Evolutionary conservation across 2,329 filamentous ascomycete genomes (phyloP).

Genomic region (Apiospora phragmitis): DNA sequence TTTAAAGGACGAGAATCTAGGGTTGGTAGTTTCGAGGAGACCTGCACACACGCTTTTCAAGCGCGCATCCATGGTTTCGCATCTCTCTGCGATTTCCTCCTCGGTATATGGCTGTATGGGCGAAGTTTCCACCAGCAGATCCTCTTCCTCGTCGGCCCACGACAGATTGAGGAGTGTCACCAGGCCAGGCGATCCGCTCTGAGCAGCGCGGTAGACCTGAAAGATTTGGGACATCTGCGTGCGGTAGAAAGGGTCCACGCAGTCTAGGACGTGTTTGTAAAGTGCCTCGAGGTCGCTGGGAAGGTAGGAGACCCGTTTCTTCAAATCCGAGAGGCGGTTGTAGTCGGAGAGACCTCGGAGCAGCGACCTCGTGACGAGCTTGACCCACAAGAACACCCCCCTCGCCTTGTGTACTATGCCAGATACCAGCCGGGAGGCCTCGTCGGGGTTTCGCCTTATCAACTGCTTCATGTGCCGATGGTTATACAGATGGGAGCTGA

Average conservation of each 20-base stretch:
- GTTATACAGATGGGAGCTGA: background rate
- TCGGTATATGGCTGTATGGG: background rate
- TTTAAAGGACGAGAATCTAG: background rate
- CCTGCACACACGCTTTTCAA: background rate
- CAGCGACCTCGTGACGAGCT: conserved; percentile 6
- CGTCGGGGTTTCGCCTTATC: background rate
- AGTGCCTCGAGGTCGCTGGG: background rate
- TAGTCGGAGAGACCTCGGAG: background rate
- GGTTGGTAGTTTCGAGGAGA: background rate
- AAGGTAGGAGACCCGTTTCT: background rate
- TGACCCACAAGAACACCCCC: conserved; percentile 11
- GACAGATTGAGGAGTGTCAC: background rate
- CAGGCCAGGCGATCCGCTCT: background rate
- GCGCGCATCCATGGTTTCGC: background rate
- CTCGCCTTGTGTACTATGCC: conserved; percentile 1
- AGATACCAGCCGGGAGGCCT: background rate
- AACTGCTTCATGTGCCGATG: background rate
- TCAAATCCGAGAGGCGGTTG: conserved; percentile 9
- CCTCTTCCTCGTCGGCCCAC: background rate
- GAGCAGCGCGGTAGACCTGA: background rate
- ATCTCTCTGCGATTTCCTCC: background rate
- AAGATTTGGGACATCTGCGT: background rate
- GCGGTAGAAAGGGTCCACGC: background rate
- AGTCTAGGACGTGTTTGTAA: background rate
- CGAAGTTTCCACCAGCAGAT: background rate